phyloP scores from a whole-genome alignment of 2,329 filamentous ascomycete species.

The Trichophyton equinum region DNA sequence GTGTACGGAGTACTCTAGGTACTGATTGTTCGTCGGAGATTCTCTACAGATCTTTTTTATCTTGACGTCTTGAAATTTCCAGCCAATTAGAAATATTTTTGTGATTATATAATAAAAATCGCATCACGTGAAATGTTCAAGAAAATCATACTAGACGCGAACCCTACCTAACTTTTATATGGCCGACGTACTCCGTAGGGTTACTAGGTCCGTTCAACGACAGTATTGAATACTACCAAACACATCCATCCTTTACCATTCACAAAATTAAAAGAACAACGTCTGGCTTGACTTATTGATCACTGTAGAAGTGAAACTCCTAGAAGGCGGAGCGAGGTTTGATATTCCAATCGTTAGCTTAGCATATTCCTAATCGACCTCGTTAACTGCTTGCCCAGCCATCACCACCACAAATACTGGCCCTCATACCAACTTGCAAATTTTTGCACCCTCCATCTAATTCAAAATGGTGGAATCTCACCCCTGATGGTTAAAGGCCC shows the following conservation, averaged over 20 bases:
- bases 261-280: too few species aligned
- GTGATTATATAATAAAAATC: neutral
- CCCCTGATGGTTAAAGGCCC: too few species aligned
- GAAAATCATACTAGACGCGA: neutral
- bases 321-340: neutral
- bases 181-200: too few species aligned
- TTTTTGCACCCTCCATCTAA: neutral
- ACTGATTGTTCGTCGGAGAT: neutral
- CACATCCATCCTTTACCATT: too few species aligned
- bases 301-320: neutral
- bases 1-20: neutral
- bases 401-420: neutral
- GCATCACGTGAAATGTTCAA: neutral
- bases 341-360: neutral
- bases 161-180: too few species aligned
- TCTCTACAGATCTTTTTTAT: neutral
- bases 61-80: neutral
- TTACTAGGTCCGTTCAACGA: too few species aligned
- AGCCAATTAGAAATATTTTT: neutral
- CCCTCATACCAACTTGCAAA: neutral
- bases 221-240: too few species aligned
- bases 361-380: neutral
- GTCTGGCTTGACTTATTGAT: neutral
- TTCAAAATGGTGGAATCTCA: neutral
- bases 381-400: neutral